Conservation (phyloP, 2,329 filamentous ascomycete genomes). For the Trichoderma pleuroti region DNA sequence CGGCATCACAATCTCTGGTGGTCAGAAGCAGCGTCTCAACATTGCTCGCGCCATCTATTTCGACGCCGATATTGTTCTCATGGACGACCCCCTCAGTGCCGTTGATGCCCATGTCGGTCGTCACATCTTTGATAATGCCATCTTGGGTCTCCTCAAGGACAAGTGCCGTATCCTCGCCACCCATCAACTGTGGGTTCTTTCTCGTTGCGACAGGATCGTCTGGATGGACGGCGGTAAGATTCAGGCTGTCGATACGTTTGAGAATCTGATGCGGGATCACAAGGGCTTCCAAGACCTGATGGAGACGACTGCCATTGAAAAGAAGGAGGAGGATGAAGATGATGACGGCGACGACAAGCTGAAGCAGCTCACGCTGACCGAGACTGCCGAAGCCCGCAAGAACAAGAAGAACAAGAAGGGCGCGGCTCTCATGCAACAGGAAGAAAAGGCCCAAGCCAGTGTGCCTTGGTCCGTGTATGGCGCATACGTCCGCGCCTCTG, state of each 20-base stretch:
- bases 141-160: conserved; percentile 79
- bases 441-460: conserved; percentile 67
- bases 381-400: conserved; percentile 42
- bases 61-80: conserved; percentile 62
- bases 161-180: conserved; percentile 92
- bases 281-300: conserved; percentile 78
- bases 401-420: conserved; percentile 58
- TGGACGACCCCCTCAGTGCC: conserved; percentile 67
- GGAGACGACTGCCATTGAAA: conserved; percentile 75
- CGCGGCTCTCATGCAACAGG: conserved; percentile 66
- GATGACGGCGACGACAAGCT: conserved; percentile 42
- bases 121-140: conserved; percentile 89
- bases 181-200: conserved; percentile 90
- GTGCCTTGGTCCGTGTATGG: conserved; percentile 78
- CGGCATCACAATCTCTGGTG: conserved; percentile 91
- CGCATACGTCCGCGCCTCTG: conserved; percentile 73
- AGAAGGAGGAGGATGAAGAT: conserved; percentile 50
- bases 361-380: conserved; percentile 42
- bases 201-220: conserved; percentile 84
- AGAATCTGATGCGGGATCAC: conserved; percentile 78
- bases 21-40: conserved; percentile 92
- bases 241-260: conserved; percentile 82
- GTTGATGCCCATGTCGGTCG: conserved; percentile 68
- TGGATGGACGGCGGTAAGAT: conserved; percentile 88
- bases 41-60: conserved; percentile 81